Evolutionary conservation across 805 yeast genomes (phyloP), one percentile per base, ranked within the genome.

Genomic region (Suhomyces tanzawaensis): DNA sequence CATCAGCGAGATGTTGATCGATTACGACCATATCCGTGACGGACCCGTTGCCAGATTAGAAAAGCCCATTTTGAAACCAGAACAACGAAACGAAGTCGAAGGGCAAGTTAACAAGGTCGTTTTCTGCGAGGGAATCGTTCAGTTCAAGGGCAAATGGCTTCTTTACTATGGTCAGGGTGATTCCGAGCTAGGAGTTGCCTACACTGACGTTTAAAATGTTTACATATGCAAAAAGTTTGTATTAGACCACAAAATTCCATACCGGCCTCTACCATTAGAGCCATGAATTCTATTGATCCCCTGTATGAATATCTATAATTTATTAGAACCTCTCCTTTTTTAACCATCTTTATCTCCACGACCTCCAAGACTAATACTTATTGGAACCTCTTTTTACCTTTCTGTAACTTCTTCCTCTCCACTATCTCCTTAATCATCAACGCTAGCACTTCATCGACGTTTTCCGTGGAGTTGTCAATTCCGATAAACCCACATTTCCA

Each of bases 401-500:
- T 30, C 34, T 46, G 50, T n/a, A 53, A 36, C 31, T 34, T 48
- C 44, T 47, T 55, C 30, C 71, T 62, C 52, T 80, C 87, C 0
- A 77, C 68, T 21, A 79, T 62, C 46, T 82, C 89, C 41, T 85
- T 57, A 1, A 83, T 65, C 59, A 82, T 60, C 39, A 81, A 52
- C 3, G 82, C 71, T 33, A 83, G 42, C 1, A 77, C 67, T 38
- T 74, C 78, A 40, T 83, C 88, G 6, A 79, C 77, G 35, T 72
- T 72, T 6, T 61, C 60, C 45, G 74, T 72, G 25, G 70, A 66
- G 37, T 72, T 75, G 46, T 83, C 87, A n/a, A 81, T 63, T 3
- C 76, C 74, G 8, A 82, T 67, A 57, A 81, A 85, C 0, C 85
- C 80, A 47, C 82, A 74, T 2, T 72, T 69, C 91, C 91, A 84